Evolutionary conservation across 768 basidiomycete genomes (phyloP), one percentile per base, ranked within the genome.

Genomic region (Suillus cothurnatus): DNA sequence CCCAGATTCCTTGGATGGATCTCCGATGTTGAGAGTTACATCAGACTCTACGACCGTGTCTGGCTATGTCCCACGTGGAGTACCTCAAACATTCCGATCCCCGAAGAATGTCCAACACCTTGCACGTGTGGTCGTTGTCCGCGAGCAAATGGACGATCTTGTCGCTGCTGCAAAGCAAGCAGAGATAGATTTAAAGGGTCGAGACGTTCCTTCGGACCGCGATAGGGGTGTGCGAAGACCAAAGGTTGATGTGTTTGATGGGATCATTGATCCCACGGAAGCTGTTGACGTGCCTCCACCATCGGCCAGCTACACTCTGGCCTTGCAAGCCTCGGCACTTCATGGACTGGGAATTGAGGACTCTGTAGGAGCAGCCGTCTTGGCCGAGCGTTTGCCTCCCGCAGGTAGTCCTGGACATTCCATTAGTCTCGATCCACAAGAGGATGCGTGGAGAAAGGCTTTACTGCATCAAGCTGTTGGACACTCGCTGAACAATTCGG

Each of bases 221-320:
- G 81, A 78, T 66, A 77, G 75, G 53, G 61, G 72, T 36, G 76
- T 80, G n/a, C 80, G 82, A 65, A 77, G 76, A 61, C 73, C 71
- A 50, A 78, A 76, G 66, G 73, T 76, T 64, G 70, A 74, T 61
- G 68, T 72, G n/a, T 74, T 83, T 67, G 83, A 86, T 71, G 80
- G 87, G 70, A 82, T 91, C 62, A 88, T 94, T 69, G 93, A 94
- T 76, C 93, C 93, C 14, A 94, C 93, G 31, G 93, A 94, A 71
- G 85, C 84, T 31, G 92, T 94, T 41, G 93, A 94, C 71, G 73
- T 94, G 39, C 93, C 93, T 0, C 87, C 83, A 6, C 89, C 87
- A 8, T 86, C 89, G 41, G 80, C 88, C 43, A 81, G 81, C 41
- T 92, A 91, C 71, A 88, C 88, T 1, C 89, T 93, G 69, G 86